A percentile compares a stretch with the other conserved stretches of the same genome.
phyloP scores from a whole-genome alignment of 164 flowering plant genomes.

The Kalanchoe fedtschenkoi region DNA sequence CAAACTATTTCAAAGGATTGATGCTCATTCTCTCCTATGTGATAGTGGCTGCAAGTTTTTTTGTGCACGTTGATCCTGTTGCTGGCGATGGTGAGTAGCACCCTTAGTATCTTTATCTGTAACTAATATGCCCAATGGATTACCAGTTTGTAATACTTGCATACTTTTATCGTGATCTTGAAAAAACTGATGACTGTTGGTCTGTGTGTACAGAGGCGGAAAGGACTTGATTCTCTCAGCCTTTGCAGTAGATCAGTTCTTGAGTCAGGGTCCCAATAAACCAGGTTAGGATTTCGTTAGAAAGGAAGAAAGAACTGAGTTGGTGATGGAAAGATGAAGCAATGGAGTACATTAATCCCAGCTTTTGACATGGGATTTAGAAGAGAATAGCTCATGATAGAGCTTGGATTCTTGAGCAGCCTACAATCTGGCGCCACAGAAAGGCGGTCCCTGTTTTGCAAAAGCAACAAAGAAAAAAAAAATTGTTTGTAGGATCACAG shows the following conservation, averaged over 20 bases:
- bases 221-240: background rate
- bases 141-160: too few relatives aligned
- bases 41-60: conserved; percentile 1
- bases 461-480: too few relatives aligned
- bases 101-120: background rate
- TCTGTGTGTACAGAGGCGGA: background rate
- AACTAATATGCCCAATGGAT: too few relatives aligned
- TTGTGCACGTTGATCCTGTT: background rate
- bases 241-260: background rate
- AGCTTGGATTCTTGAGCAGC: background rate
- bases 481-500: too few relatives aligned
- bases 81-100: conserved; percentile 4
- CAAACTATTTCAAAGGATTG: conserved; percentile 1
- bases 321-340: background rate
- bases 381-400: background rate
- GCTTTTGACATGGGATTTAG: background rate
- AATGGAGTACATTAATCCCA: background rate
- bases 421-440: too few relatives aligned
- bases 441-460: background rate
- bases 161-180: too few relatives aligned
- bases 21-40: background rate
- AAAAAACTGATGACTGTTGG: background rate
- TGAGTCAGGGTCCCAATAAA: background rate
- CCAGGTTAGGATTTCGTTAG: background rate
- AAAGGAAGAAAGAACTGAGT: background rate